Percentiles rank a stretch among this genome's conserved stretches.
Evolutionary conservation across 2,329 filamentous ascomycete genomes (phyloP).

Genomic region (Pestalotiopsis sp.): DNA sequence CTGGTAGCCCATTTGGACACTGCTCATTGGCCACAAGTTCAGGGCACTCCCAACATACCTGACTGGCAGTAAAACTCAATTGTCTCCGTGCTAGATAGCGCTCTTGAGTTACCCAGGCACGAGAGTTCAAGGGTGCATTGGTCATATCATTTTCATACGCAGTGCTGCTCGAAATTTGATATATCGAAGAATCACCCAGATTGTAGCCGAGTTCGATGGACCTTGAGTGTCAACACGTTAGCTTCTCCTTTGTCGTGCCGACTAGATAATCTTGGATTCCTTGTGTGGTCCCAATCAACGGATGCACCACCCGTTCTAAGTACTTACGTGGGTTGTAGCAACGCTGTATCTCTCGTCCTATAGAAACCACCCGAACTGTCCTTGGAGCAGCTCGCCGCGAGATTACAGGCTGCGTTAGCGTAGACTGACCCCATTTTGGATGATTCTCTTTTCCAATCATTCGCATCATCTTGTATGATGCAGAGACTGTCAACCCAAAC

Average conservation of each 20-base stretch:
- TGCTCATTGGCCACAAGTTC: not conserved
- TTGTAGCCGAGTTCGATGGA: not conserved
- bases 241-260: too few relatives aligned
- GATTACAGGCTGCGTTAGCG: not conserved
- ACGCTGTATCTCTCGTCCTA: not conserved
- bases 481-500: constrained; percentile 16
- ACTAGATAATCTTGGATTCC: too few relatives aligned
- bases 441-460: constrained; percentile 8
- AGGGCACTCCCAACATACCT: not conserved
- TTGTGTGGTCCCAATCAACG: too few relatives aligned
- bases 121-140: not conserved
- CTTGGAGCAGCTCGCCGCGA: not conserved
- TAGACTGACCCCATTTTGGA: constrained; percentile 9
- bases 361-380: not conserved
- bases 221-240: not conserved
- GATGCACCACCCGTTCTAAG: too few relatives aligned
- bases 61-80: not conserved
- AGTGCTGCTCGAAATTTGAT: not conserved
- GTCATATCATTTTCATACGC: not conserved
- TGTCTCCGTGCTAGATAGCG: not conserved
- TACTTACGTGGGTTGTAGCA: not conserved
- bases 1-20: not conserved
- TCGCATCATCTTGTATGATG: constrained; percentile 9
- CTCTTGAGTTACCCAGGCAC: not conserved
- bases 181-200: not conserved